Percentiles rank a stretch among this genome's conserved stretches.
These are phyloP conservation scores for Phytopythium boreale DNA, from an alignment of 352 stramenopile species.

Conservation along the genomic window DNA sequence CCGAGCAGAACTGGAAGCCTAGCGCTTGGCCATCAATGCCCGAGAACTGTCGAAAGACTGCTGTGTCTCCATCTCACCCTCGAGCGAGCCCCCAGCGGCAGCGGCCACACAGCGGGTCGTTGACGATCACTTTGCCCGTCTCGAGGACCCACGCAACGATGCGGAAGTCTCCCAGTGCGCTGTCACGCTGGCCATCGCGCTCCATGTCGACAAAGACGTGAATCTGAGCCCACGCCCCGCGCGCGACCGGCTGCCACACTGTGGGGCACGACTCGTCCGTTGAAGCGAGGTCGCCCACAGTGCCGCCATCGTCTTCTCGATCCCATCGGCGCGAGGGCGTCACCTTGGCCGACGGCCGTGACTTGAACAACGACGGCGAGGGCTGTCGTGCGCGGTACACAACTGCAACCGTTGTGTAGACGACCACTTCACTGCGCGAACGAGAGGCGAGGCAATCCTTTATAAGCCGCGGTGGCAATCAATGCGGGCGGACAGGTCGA, in stretches of 20 bases:
- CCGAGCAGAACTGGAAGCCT: slow-evolving; percentile 46
- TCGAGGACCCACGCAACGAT: slow-evolving; percentile 60
- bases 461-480: neutral
- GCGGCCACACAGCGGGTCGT: slow-evolving; percentile 32
- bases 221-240: slow-evolving; percentile 46
- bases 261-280: neutral
- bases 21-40: slow-evolving; percentile 34
- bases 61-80: neutral
- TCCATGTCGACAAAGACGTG: slow-evolving; percentile 56
- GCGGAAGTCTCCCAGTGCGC: slow-evolving; percentile 35
- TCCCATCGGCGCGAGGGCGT: neutral
- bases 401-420: slow-evolving; percentile 22
- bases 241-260: slow-evolving; percentile 35
- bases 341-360: neutral
- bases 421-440: slow-evolving; percentile 17
- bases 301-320: neutral
- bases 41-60: slow-evolving; percentile 37
- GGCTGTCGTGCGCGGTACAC: slow-evolving; percentile 6
- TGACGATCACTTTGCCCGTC: slow-evolving; percentile 49
- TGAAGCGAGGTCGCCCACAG: neutral
- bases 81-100: slow-evolving; percentile 44
- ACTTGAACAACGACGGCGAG: neutral
- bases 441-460: neutral
- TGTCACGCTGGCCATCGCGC: slow-evolving; percentile 11
- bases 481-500: too few species aligned